Evolutionary conservation across 768 basidiomycete genomes (phyloP).

Genomic region (Rhizopogon rudus): DNA sequence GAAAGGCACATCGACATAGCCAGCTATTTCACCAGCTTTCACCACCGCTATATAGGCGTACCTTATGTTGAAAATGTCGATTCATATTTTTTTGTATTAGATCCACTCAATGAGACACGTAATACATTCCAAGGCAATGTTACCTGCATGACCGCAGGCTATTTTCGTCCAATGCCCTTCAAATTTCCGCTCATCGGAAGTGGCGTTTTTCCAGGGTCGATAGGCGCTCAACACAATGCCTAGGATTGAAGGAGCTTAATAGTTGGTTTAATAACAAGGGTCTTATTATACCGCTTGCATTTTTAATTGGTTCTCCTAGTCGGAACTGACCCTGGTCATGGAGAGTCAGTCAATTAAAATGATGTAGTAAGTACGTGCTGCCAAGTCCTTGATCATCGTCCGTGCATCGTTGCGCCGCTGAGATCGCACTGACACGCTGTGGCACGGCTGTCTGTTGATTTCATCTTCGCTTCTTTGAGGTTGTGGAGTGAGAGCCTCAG

Average conservation of each 20-base stretch:
- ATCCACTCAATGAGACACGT: neutral
- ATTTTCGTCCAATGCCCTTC: neutral
- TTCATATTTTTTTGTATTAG: neutral
- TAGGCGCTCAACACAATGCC: neutral
- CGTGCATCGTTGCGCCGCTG: neutral
- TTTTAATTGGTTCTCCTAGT: neutral
- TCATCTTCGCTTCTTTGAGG: neutral
- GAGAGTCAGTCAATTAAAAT: neutral
- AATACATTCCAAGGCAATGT: neutral
- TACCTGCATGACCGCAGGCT: neutral
- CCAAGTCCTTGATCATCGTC: neutral
- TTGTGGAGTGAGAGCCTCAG: neutral
- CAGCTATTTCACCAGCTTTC: neutral
- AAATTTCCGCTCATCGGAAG: neutral
- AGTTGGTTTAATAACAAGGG: neutral
- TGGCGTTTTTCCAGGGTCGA: neutral
- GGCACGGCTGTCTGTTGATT: neutral
- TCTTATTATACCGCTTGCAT: neutral
- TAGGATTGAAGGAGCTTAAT: neutral
- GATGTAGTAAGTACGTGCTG: neutral
- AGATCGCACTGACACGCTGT: slow-evolving; percentile 1
- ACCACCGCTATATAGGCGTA: neutral
- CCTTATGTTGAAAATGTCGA: neutral
- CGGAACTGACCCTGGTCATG: neutral
- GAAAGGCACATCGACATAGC: neutral